A percentile compares a stretch with the other conserved stretches of the same genome.
phyloP scores from a whole-genome alignment of 306 rosid species.

The Boehmeria nivea region DNA sequence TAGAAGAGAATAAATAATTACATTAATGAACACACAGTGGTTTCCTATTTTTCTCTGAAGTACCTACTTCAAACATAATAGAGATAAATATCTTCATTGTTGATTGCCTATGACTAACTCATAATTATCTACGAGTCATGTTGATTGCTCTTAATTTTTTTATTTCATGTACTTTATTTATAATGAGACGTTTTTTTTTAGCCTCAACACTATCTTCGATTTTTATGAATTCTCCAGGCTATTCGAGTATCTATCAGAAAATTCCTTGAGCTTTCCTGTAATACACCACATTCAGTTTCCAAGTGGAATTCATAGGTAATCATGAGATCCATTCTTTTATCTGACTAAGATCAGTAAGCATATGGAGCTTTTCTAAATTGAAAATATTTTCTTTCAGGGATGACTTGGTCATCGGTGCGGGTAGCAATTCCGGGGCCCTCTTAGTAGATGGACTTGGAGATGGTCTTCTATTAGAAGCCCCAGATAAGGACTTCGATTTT shows the following conservation, averaged over 20 bases:
- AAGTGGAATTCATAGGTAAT: conserved; percentile 74
- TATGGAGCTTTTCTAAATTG: conserved; percentile 6
- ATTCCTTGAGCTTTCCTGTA: conserved; percentile 68
- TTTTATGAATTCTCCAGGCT: conserved; percentile 40
- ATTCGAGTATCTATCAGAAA: conserved; percentile 74
- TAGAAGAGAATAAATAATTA: too few relatives aligned
- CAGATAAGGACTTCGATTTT: conserved; percentile 79
- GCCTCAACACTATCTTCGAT: too few relatives aligned
- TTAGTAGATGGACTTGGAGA: conserved; percentile 99
- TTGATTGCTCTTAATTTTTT: too few relatives aligned
- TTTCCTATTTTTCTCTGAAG: not conserved
- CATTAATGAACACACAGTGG: too few relatives aligned
- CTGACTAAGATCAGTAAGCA: conserved; percentile 10
- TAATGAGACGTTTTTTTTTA: too few relatives aligned
- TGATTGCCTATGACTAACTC: too few relatives aligned
- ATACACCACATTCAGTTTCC: conserved; percentile 93
- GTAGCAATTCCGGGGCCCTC: conserved; percentile 84
- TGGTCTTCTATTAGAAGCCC: conserved; percentile 79
- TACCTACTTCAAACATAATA: too few relatives aligned
- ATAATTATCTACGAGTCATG: too few relatives aligned
- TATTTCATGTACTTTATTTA: too few relatives aligned
- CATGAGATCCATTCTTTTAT: not conserved
- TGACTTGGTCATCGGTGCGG: conserved; percentile 89
- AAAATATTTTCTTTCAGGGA: conserved; percentile 61
- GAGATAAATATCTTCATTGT: too few relatives aligned